Evolutionary conservation across 441 rosid species (phyloP).

Genomic region (Pelargonium fulgidum): DNA sequence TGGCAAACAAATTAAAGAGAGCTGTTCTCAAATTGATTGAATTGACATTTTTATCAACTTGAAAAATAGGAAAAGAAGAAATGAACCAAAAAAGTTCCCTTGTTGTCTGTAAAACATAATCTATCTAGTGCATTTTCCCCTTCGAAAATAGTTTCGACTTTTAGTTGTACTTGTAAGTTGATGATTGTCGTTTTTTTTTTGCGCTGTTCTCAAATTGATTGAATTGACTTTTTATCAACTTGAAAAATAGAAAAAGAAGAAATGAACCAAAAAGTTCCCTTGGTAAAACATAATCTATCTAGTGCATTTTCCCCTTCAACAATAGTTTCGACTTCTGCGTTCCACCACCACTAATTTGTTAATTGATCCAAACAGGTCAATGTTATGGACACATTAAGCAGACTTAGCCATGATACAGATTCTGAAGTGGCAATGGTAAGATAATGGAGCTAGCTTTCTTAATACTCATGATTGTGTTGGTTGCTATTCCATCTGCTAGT

Average conservation of each 20-base stretch:
- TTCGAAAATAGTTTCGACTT: too few relatives aligned
- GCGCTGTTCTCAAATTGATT: too few relatives aligned
- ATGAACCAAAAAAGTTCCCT: not conserved
- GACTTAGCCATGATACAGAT: constrained; percentile 94
- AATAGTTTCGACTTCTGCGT: too few relatives aligned
- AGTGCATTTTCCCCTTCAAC: too few relatives aligned
- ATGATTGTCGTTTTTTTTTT: not conserved
- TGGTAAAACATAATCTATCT: too few relatives aligned
- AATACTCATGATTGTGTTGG: not conserved
- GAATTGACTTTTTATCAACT: too few relatives aligned
- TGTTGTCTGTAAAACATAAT: not conserved
- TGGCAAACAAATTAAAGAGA: not conserved
- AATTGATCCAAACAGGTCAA: constrained; percentile 46
- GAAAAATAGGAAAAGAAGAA: not conserved
- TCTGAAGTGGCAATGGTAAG: constrained; percentile 93
- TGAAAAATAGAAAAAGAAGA: too few relatives aligned
- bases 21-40: not conserved
- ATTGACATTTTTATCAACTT: not conserved
- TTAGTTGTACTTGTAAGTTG: not conserved
- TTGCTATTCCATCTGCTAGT: constrained; percentile 9
- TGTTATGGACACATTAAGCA: constrained; percentile 91
- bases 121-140: not conserved
- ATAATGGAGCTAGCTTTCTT: constrained; percentile 12
- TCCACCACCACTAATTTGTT: not conserved
- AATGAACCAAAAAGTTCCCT: too few relatives aligned